Base-by-base conservation (phyloP, 495 filamentous ascomycete species). In the Glonium stellatum region DNA sequence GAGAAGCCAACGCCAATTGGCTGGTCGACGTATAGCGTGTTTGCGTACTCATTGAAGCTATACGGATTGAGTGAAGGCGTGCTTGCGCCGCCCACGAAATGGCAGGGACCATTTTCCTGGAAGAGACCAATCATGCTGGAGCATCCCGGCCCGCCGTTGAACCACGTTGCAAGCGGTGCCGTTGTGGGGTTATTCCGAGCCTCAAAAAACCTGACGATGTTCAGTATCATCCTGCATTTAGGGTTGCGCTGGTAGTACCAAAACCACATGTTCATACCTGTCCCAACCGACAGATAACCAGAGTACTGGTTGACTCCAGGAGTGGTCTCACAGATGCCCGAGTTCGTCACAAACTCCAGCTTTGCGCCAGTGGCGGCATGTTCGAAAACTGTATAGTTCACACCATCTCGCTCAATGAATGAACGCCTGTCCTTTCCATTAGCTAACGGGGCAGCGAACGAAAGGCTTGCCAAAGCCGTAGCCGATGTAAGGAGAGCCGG, bases 21-120 rank as follows among this genome's bases (percentile, higher is more conserved):
- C 70, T 87, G 81, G 61, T 86, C 84, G 52, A 87, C 77, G 64
- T 82, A 87, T 15, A 85, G 71, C 76, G 84, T 82, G 60, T 85
- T 86, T 54, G 79, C 80, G 58, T 82, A 79, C 58, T 79, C 78
- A 65, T 85, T 87, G 71, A 77, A 88, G 44, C 78, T 81, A 70
- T 83, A 80, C 0, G 79, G 79, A 58, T 83, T 84, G 37, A 79
- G 62, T 1, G 75, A 74, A 1, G 80, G 81, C 13, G 72, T 76
- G 23, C 73, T 77, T 3, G 79, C 73, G 6, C 72, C 72, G 55
- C 82, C 78, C 34, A 81, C 73, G 58, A 83, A 82, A n/a, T 72
- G 67, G 62, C 84, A 87, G 2, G 84, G 84, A 0, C 83, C 84
- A 65, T 82, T 81, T 65, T 87, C 83, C 60, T 82, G 72, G 63